Conservation (phyloP, 1,284 basidiomycete genomes). For the Volvariella volvacea region DNA sequence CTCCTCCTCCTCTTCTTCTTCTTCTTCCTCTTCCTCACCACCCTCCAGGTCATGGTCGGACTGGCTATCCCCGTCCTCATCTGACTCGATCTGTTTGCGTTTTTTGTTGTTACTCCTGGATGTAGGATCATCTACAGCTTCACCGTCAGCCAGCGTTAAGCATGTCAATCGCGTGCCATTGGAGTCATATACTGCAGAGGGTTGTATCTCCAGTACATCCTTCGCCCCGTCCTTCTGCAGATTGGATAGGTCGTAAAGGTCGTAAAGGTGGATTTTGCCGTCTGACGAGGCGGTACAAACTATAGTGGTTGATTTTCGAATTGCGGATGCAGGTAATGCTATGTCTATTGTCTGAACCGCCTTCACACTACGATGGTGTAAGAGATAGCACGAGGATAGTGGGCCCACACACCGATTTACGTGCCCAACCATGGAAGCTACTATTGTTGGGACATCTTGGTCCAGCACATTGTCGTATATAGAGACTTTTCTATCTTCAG, state of each 20-base stretch:
- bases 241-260: slow-evolving; percentile 47
- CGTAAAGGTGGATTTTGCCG: slow-evolving; percentile 76
- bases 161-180: slow-evolving; percentile 83
- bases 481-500: slow-evolving; percentile 80
- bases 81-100: slow-evolving; percentile 17
- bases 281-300: slow-evolving; percentile 78
- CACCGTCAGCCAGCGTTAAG: slow-evolving; percentile 62
- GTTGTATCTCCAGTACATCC: slow-evolving; percentile 32
- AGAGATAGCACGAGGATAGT: neutral
- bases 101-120: slow-evolving; percentile 13
- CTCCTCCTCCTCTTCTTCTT: slow-evolving; percentile 8
- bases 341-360: slow-evolving; percentile 58
- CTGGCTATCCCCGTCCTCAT: slow-evolving; percentile 16
- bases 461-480: slow-evolving; percentile 56
- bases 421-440: slow-evolving; percentile 68
- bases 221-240: slow-evolving; percentile 5
- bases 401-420: slow-evolving; percentile 53
- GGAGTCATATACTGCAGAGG: slow-evolving; percentile 70
- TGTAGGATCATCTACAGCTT: slow-evolving; percentile 18
- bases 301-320: slow-evolving; percentile 47
- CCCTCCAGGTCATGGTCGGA: slow-evolving; percentile 17
- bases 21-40: slow-evolving; percentile 12
- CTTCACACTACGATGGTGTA: slow-evolving; percentile 49
- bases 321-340: slow-evolving; percentile 29
- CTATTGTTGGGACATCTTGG: slow-evolving; percentile 29